These are phyloP conservation scores for Corymbia calophylla DNA, from an alignment of 441 rosid species.

Conservation along the genomic window DNA sequence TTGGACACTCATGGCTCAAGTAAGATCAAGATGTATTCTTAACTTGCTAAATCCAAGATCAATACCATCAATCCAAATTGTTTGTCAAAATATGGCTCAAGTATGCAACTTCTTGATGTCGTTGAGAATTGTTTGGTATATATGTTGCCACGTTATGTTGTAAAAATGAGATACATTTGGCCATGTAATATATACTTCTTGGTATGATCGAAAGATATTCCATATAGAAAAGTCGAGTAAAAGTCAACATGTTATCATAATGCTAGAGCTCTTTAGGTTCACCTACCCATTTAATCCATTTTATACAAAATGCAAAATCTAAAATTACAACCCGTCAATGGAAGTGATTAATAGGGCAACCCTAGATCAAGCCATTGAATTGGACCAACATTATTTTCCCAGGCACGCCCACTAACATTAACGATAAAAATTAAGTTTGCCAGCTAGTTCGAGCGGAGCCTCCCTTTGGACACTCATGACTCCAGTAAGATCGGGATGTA, in stretches of 20 bases:
- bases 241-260: not conserved
- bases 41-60: too few relatives aligned
- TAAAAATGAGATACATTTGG: not conserved
- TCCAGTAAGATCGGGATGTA: not conserved
- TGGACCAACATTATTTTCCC: not conserved
- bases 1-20: not conserved
- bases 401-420: not conserved
- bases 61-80: not conserved
- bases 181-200: not conserved
- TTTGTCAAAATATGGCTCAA: not conserved
- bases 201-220: not conserved
- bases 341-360: not conserved
- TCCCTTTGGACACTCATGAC: not conserved
- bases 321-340: not conserved
- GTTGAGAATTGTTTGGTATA: fast-evolving
- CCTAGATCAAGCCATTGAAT: not conserved
- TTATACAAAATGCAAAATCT: not conserved
- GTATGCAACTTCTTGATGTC: not conserved
- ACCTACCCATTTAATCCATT: not conserved
- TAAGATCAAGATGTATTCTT: not conserved
- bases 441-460: too few relatives aligned
- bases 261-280: not conserved
- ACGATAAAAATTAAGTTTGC: not conserved
- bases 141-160: fast-evolving
- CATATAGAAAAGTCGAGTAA: not conserved